phyloP scores from a whole-genome alignment of 805 yeast genomes.

The Ogataea philodendri region DNA sequence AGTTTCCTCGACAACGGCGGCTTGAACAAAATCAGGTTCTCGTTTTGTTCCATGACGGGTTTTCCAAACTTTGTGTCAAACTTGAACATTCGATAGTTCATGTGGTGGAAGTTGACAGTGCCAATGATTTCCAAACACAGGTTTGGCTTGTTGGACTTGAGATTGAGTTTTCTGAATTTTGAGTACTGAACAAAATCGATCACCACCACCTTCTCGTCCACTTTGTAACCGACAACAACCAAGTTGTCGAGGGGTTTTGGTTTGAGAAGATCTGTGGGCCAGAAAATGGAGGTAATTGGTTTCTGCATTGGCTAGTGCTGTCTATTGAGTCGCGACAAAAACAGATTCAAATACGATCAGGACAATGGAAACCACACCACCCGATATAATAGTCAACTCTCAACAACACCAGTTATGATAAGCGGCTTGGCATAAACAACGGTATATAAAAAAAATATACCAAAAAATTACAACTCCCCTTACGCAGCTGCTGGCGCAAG shows the following conservation, averaged over 20 bases:
- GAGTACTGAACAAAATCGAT: slow-evolving; percentile 25
- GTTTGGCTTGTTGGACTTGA: slow-evolving; percentile 18
- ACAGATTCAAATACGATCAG: slow-evolving; percentile 1
- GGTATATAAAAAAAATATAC: neutral
- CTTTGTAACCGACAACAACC: slow-evolving; percentile 30
- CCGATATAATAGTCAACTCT: too few species aligned
- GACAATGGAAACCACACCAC: slow-evolving; percentile 11
- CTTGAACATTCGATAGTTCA: slow-evolving; percentile 16
- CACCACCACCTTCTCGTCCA: slow-evolving; percentile 26
- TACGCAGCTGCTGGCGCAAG: slow-evolving; percentile 3
- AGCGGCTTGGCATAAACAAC: slow-evolving; percentile 10
- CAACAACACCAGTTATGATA: too few species aligned
- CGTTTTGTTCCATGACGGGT: slow-evolving; percentile 21
- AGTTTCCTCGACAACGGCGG: slow-evolving; percentile 70
- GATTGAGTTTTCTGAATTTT: slow-evolving; percentile 16
- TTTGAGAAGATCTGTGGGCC: slow-evolving; percentile 32
- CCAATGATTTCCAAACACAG: slow-evolving; percentile 29
- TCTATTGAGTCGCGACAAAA: slow-evolving; percentile 5
- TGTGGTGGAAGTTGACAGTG: slow-evolving; percentile 24
- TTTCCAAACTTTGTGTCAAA: slow-evolving; percentile 13
- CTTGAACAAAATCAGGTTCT: slow-evolving; percentile 49
- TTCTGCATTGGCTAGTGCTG: slow-evolving; percentile 10
- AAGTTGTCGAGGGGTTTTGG: slow-evolving; percentile 11
- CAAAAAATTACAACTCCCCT: slow-evolving; percentile 1
- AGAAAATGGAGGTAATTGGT: slow-evolving; percentile 22